These are phyloP conservation scores for Lodderomyces beijingensis DNA, from an alignment of 1,139 yeast species.

Conservation along the genomic window DNA sequence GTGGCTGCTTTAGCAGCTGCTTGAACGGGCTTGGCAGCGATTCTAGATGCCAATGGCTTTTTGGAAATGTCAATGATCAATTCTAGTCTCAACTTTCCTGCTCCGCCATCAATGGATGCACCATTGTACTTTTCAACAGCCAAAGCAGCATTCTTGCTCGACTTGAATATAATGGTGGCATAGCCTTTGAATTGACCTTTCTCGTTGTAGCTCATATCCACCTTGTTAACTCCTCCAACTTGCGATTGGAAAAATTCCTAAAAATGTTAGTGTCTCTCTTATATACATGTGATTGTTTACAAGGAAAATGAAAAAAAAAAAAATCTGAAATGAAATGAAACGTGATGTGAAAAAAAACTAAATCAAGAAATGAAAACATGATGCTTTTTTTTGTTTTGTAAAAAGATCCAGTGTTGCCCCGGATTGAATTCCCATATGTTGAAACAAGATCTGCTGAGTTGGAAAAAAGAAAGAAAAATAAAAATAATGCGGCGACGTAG, in stretches of 20 bases:
- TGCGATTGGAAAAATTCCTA: slow-evolving; percentile 87
- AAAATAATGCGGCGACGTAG: no score
- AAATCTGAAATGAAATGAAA: no score
- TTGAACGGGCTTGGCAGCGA: slow-evolving; percentile 44
- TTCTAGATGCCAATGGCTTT: slow-evolving; percentile 72
- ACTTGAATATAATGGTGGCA: slow-evolving; percentile 79
- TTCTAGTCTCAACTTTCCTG: slow-evolving; percentile 73
- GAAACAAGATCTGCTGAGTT: no score
- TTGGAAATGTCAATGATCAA: slow-evolving; percentile 80
- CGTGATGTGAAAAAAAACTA: no score
- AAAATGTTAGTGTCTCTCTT: slow-evolving; percentile 22
- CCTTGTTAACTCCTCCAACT: slow-evolving; percentile 78
- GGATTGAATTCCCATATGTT: no score
- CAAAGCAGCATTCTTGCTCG: slow-evolving; percentile 56
- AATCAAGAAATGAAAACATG: no score
- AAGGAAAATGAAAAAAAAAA: slow-evolving; percentile 1
- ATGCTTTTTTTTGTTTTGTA: no score
- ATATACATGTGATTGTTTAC: background rate
- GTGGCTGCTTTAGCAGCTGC: slow-evolving; percentile 20
- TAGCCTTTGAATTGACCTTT: slow-evolving; percentile 89
- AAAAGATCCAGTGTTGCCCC: no score
- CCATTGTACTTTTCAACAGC: slow-evolving; percentile 88
- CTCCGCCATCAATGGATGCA: slow-evolving; percentile 90
- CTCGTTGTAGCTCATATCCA: slow-evolving; percentile 76
- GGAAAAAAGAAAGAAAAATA: no score